phyloP scores from a whole-genome alignment of 2,329 filamentous ascomycete species.

The Thermochaetoides dissita region DNA sequence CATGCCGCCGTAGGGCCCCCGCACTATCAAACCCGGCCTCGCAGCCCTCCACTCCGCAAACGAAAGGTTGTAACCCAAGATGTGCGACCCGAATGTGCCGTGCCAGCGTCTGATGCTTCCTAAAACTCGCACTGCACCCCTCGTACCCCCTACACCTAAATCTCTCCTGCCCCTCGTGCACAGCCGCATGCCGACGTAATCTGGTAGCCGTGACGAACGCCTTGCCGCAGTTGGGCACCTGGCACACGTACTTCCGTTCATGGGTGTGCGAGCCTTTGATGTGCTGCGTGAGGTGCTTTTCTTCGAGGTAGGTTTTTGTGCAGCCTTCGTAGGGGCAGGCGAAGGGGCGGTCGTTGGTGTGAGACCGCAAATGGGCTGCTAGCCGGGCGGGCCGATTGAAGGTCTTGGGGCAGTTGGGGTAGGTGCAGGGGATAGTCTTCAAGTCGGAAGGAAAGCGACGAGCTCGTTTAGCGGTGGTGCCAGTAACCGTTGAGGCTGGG shows the following conservation, averaged over 20 bases:
- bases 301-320: slow-evolving; percentile 70
- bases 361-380: slow-evolving; percentile 65
- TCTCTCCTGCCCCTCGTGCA: slow-evolving; percentile 63
- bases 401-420: slow-evolving; percentile 60
- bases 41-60: slow-evolving; percentile 51
- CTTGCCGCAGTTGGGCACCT: slow-evolving; percentile 60
- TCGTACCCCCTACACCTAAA: slow-evolving; percentile 58
- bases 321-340: slow-evolving; percentile 57
- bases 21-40: slow-evolving; percentile 58
- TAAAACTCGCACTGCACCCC: slow-evolving; percentile 63
- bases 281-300: slow-evolving; percentile 77
- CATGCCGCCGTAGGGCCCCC: slow-evolving; percentile 56
- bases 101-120: slow-evolving; percentile 75
- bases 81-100: slow-evolving; percentile 70
- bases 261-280: slow-evolving; percentile 67
- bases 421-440: slow-evolving; percentile 66
- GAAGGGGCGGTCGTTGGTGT: slow-evolving; percentile 74
- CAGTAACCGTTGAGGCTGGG: not conserved
- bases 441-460: slow-evolving; percentile 48
- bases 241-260: slow-evolving; percentile 56
- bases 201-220: slow-evolving; percentile 69
- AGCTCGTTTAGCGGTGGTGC: not conserved
- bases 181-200: slow-evolving; percentile 61
- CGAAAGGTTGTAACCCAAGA: slow-evolving; percentile 54
- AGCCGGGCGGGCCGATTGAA: slow-evolving; percentile 80